phyloP scores from a whole-genome alignment of 2,329 filamentous ascomycete species.

The Ophiostoma sp. region DNA sequence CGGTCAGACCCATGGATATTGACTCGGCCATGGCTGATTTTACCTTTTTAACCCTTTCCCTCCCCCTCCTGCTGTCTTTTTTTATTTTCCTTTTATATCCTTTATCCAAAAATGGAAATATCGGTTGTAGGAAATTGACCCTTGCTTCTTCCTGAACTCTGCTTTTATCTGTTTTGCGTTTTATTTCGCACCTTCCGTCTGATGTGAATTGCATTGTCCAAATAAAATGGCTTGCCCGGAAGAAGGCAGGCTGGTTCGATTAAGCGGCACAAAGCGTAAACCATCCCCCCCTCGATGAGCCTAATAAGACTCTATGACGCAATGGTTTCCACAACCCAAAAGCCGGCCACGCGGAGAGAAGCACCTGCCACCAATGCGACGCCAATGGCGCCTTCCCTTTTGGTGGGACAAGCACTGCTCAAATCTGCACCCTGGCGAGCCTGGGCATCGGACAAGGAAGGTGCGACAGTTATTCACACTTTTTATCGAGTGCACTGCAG shows the following conservation, averaged over 20 bases:
- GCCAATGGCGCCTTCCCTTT: constrained; percentile 10
- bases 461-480: not conserved
- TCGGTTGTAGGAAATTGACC: not conserved
- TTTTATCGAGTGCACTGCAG: not conserved
- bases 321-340: constrained; percentile 21
- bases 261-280: constrained; percentile 18
- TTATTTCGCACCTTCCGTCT: not conserved
- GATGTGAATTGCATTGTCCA: not conserved
- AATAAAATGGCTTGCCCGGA: not conserved
- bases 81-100: not conserved
- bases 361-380: not conserved
- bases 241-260: constrained; percentile 19
- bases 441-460: not conserved
- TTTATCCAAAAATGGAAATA: not conserved
- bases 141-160: not conserved
- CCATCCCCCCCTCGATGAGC: constrained; percentile 10
- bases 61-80: not conserved
- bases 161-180: not conserved
- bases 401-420: constrained; percentile 9
- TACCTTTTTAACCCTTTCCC: not conserved
- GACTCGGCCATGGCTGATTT: not conserved
- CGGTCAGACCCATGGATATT: not conserved
- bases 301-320: constrained; percentile 24
- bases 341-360: constrained; percentile 17
- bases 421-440: not conserved